Conservation (phyloP, 306 rosid species). For the Prunus armeniaca region DNA sequence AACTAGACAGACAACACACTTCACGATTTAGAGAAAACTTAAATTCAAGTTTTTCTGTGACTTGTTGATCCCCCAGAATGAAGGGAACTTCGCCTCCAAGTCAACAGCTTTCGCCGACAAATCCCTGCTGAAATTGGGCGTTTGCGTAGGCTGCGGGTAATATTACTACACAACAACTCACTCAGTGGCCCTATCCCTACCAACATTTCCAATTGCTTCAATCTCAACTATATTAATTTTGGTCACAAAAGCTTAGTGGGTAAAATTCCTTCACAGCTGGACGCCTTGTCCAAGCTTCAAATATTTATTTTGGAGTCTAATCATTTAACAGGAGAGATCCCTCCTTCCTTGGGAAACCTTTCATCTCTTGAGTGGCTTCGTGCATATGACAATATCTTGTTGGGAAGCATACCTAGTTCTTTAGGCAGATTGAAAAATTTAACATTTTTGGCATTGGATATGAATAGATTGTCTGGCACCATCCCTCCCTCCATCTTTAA, state of each 20-base stretch:
- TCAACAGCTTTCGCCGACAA: too few relatives aligned
- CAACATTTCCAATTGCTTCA: neutral
- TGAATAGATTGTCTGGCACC: conserved; percentile 11
- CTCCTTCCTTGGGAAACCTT: neutral
- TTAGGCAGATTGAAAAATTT: neutral
- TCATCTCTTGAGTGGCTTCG: neutral
- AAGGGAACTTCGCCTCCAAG: too few relatives aligned
- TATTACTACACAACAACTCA: neutral
- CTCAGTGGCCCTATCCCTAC: neutral
- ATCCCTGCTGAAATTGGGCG: too few relatives aligned
- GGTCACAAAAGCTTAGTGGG: neutral
- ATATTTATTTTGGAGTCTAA: accelerated
- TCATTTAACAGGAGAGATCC: neutral
- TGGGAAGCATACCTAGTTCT: neutral
- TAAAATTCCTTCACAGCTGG: neutral
- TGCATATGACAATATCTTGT: accelerated
- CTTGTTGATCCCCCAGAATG: neutral
- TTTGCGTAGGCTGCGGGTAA: neutral
- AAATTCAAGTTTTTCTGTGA: too few relatives aligned
- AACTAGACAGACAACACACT: neutral
- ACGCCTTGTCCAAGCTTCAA: neutral
- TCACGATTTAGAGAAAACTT: too few relatives aligned
- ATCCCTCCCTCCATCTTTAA: conserved; percentile 30
- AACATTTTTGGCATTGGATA: neutral
- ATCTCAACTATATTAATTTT: accelerated